Base-by-base conservation (phyloP, 148 eudicot genomes). In the Linanthus parryae region DNA sequence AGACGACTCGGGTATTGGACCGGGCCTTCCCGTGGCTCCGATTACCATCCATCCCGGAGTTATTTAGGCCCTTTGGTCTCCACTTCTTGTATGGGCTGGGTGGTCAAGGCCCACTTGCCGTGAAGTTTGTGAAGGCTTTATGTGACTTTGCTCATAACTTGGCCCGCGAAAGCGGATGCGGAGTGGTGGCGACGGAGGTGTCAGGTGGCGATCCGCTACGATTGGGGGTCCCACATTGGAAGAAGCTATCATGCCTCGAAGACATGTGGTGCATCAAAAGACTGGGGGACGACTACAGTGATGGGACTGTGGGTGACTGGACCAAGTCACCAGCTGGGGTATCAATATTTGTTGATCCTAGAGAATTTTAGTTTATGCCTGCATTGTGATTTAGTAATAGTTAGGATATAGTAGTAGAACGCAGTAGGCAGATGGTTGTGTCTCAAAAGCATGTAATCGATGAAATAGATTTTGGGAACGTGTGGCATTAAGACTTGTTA, bases 41-140 rank as follows among this genome's bases (percentile, higher is more conserved):
- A 12, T 50, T 89, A 6, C 97, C 97, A 0, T 84, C 94, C 1
- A 67, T 82, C 43, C 97, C 97, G 26, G 79, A 80, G 20, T 36
- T 89, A 8, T 89, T 89, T 13, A 64, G 54, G 63, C 95, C 95
- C 4, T 89, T 89, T 62, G 97, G 97, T 77, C 64, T 89, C 10
- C 90, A 77, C 16, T 85, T 89, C 54, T 5, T 89, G 54, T 89
- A 85, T 61, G 97, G 97, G 81, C 85, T 89, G 0, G 87, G 90
- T 0, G 97, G 97, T 0, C 77, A 77, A 54, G 97, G 97, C 73
- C 95, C 88, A 29, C 7, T 46, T 6, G 48, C 64, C 0, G 65
- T 41, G 0, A 75, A 77, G 56, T 28, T 65, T 36, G 48, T 67
- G 0, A 73, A 65, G 58, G 78, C 83, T 11, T 34, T 89, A 0